A percentile compares a stretch with the other conserved stretches of the same genome.
phyloP scores from a whole-genome alignment of 2,329 filamentous ascomycete species.

The Pleochaeta shiraiana region DNA sequence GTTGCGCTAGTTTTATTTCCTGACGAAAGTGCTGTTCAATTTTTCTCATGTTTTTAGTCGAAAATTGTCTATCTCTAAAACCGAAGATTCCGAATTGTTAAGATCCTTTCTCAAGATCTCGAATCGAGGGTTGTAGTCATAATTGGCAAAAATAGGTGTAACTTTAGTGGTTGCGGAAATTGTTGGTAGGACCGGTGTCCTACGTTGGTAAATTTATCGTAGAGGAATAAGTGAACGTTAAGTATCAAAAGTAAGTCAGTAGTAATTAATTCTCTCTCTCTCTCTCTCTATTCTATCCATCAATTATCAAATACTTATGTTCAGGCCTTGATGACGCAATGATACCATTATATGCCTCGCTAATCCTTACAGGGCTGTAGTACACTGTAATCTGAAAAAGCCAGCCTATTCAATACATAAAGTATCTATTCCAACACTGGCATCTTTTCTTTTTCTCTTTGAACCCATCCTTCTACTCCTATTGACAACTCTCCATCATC shows the following conservation, averaged over 20 bases:
- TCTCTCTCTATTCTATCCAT: no score
- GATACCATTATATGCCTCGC: no score
- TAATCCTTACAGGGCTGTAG: no score
- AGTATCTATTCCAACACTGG: background rate
- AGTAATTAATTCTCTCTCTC: no score
- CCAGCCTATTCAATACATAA: no score
- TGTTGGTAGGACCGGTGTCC: no score
- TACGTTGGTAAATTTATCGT: no score
- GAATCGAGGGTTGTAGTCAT: background rate
- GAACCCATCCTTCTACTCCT: background rate
- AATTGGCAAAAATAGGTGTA: conserved; percentile 3
- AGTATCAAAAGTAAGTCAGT: no score
- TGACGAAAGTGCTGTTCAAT: background rate
- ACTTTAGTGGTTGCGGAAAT: background rate
- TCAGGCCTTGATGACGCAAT: no score
- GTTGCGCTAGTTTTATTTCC: background rate
- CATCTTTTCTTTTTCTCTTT: background rate
- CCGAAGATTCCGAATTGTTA: background rate
- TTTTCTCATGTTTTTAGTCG: background rate
- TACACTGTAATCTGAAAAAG: no score
- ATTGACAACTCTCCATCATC: background rate
- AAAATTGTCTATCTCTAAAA: background rate
- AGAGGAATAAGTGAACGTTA: no score
- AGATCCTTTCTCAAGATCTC: background rate
- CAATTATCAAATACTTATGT: no score